phyloP scores from a whole-genome alignment of 2,329 filamentous ascomycete species.

The Laburnicola sp. region DNA sequence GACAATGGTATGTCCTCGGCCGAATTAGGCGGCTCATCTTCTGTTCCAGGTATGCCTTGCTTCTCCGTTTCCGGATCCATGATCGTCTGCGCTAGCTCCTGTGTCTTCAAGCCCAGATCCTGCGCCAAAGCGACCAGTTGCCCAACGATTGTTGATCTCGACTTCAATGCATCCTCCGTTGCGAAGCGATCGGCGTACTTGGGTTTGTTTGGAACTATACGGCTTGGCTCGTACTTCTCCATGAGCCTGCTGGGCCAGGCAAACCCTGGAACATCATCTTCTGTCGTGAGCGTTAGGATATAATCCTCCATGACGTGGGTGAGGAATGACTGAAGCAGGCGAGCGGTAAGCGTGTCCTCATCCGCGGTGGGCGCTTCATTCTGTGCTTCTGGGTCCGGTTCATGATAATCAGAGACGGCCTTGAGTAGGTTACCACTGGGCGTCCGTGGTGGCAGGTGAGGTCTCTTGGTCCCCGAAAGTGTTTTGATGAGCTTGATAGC shows the following conservation, averaged over 20 bases:
- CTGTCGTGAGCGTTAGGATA: conserved; percentile 56
- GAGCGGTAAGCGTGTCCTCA: conserved; percentile 65
- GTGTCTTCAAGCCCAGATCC: conserved; percentile 56
- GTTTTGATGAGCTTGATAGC: conserved; percentile 72
- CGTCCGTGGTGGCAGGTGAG: conserved; percentile 63
- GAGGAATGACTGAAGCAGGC: conserved; percentile 74
- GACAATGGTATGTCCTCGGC: conserved; percentile 60
- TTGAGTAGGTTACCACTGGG: conserved; percentile 53
- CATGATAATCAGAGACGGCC: conserved; percentile 40
- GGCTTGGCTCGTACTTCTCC: conserved; percentile 69
- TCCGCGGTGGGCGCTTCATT: conserved; percentile 49
- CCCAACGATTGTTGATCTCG: conserved; percentile 68
- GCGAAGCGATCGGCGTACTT: conserved; percentile 68
- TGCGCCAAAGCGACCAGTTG: conserved; percentile 70
- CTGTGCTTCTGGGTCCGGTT: conserved; percentile 61
- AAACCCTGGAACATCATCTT: conserved; percentile 53
- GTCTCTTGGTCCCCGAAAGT: conserved; percentile 68
- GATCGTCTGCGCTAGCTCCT: conserved; percentile 53
- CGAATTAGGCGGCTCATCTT: conserved; percentile 58
- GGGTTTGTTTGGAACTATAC: conserved; percentile 62
- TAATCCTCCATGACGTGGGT: conserved; percentile 77
- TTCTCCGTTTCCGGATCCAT: conserved; percentile 46
- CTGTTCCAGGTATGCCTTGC: conserved; percentile 50
- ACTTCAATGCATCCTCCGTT: conserved; percentile 63
- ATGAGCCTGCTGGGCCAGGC: conserved; percentile 61